Conservation (phyloP, 768 basidiomycete species). For the Chalciporus sphaerocephalus region DNA sequence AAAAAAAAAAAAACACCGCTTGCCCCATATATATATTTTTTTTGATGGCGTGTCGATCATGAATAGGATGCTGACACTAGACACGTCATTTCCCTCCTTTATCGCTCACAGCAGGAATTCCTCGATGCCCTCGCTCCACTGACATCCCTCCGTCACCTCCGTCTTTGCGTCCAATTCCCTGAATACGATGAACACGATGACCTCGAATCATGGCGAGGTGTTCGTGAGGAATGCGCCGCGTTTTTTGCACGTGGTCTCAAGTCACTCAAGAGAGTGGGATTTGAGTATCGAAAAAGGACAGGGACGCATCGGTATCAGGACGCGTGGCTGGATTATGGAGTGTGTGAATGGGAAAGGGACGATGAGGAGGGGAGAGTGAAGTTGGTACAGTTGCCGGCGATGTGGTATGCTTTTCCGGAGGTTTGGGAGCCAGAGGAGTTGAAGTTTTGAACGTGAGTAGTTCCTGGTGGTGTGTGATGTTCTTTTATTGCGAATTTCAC, state of each 20-base stretch:
- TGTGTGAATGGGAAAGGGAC: constrained; percentile 18
- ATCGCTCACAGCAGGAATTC: constrained; percentile 33
- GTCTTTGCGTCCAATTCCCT: constrained; percentile 36
- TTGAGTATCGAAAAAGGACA: constrained; percentile 35
- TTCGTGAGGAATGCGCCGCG: constrained; percentile 26
- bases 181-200: constrained; percentile 32
- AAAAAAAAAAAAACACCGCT: too few species aligned
- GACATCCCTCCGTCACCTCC: constrained; percentile 25
- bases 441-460: constrained; percentile 17
- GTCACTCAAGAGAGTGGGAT: constrained; percentile 31
- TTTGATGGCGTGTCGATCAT: constrained; percentile 20
- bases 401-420: constrained; percentile 35
- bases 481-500: too few species aligned
- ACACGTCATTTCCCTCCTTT: constrained; percentile 26
- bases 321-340: constrained; percentile 33
- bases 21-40: constrained; percentile 14
- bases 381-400: constrained; percentile 22
- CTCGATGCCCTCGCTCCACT: constrained; percentile 30
- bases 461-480: too few species aligned
- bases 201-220: constrained; percentile 30
- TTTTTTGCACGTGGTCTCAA: constrained; percentile 31
- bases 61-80: constrained; percentile 29
- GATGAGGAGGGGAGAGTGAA: too few species aligned
- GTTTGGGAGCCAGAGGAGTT: constrained; percentile 29
- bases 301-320: constrained; percentile 35